Evolutionary conservation across 352 stramenopile genomes (phyloP).

Genomic region (Phytophthora podocarpi): DNA sequence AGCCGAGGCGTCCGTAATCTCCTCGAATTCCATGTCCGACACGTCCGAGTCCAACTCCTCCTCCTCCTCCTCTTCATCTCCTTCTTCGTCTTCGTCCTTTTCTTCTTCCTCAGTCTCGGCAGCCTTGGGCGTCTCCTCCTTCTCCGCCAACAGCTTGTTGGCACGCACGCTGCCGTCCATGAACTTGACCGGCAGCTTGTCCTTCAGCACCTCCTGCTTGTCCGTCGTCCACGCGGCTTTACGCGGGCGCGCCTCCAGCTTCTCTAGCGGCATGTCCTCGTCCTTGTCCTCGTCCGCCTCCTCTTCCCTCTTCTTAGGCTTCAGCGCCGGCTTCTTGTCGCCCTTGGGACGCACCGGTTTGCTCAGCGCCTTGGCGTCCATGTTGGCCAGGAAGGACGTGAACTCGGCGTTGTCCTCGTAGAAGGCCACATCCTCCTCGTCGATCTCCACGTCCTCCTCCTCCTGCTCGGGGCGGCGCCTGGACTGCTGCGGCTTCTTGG

Average conservation of each 20-base stretch:
- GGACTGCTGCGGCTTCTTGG: constrained; percentile 34
- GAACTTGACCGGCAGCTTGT: constrained; percentile 87
- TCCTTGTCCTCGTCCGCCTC: constrained; percentile 31
- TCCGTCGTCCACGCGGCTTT: constrained; percentile 64
- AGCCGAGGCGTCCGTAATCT: constrained; percentile 47
- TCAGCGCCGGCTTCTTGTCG: constrained; percentile 45
- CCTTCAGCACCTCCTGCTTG: constrained; percentile 62
- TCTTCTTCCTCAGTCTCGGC: constrained; percentile 27
- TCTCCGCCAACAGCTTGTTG: constrained; percentile 74
- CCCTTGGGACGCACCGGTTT: constrained; percentile 44
- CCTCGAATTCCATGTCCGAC: constrained; percentile 86
- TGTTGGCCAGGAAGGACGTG: constrained; percentile 79
- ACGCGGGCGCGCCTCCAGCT: constrained; percentile 74
- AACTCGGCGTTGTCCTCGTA: constrained; percentile 75
- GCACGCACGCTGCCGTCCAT: constrained; percentile 83
- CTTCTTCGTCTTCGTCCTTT: constrained; percentile 45
- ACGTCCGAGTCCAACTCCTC: constrained; percentile 69
- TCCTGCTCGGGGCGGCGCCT: constrained; percentile 8
- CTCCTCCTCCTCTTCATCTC: constrained; percentile 41
- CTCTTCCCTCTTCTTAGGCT: constrained; percentile 37
- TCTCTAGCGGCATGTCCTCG: constrained; percentile 68
- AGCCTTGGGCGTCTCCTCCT: constrained; percentile 31
- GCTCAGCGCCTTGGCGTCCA: constrained; percentile 71
- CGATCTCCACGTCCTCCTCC: constrained; percentile 65
- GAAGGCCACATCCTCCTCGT: constrained; percentile 81